Percentiles rank a stretch among this genome's conserved stretches.
Conservation (phyloP, 2,329 filamentous ascomycete genomes). For the Geosmithia flava region DNA sequence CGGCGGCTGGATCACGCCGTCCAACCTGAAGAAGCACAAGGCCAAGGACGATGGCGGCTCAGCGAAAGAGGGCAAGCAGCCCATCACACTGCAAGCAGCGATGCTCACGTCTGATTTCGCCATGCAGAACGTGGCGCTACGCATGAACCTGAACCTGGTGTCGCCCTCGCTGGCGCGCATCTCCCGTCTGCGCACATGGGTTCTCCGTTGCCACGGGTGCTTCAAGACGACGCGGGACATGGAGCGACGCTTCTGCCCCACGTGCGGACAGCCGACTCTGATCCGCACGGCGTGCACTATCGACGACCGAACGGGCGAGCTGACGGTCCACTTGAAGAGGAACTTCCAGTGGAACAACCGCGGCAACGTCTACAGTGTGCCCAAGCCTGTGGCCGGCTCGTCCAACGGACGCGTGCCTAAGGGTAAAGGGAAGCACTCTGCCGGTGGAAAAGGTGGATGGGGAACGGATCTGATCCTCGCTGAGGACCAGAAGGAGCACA, state of each 20-base stretch:
- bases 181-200: constrained; percentile 73
- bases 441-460: constrained; percentile 77
- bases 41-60: constrained; percentile 41
- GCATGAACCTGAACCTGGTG: constrained; percentile 87
- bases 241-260: constrained; percentile 81
- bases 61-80: constrained; percentile 35
- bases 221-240: constrained; percentile 78
- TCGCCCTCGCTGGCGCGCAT: constrained; percentile 71
- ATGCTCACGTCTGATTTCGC: constrained; percentile 91
- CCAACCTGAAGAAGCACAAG: constrained; percentile 79
- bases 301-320: constrained; percentile 58
- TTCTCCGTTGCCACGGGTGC: constrained; percentile 88
- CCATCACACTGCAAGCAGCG: constrained; percentile 62
- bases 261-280: constrained; percentile 79
- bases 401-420: constrained; percentile 62
- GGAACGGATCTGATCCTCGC: constrained; percentile 72
- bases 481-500: constrained; percentile 94
- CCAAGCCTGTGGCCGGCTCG: constrained; percentile 74
- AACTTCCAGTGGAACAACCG: constrained; percentile 96
- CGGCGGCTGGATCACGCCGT: constrained; percentile 88
- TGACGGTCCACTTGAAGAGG: constrained; percentile 77
- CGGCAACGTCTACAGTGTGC: constrained; percentile 85
- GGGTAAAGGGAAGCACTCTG: background rate
- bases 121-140: constrained; percentile 92
- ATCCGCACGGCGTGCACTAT: constrained; percentile 80